Evolutionary conservation across 2,329 filamentous ascomycete genomes (phyloP), one percentile per base, ranked within the genome.

Genomic region (Huntiella abstrusa): DNA sequence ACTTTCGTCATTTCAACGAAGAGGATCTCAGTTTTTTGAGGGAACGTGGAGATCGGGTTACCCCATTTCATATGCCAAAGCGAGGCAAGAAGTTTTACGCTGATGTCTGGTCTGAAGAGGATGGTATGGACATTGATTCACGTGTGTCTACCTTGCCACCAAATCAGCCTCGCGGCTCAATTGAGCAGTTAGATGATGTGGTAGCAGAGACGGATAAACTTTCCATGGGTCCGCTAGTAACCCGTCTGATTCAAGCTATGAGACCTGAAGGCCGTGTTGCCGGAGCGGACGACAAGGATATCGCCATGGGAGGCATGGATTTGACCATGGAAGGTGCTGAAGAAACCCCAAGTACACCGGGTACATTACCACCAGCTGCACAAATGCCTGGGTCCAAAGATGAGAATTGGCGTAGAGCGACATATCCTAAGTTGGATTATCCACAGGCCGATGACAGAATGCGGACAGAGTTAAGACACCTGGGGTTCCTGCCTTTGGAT

Each of bases 41-140:
- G 55, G 91, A 98, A 62, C 74, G 84, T 55, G 85, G 87, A 48
- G 87, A 98, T 60, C 76, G 91, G 34, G 67, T 80, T 16, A 77
- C 71, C 2, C 84, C 88, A 1, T 96, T 95, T 55, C 67, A 87
- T 34, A 85, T 94, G 61, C 86, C 88, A 5, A 79, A 80, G 52
- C 77, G 86, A 16, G 87, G 86, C 40, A 82, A 83, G 59, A 79
- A 78, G 54, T 80, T 85, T 56, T 98, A 96, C 62, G 77, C 74
- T 17, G 87, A 96, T 50, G 69, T 88, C 7, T 98, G 91, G 91
- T 81, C 85, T 0, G 86, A 94, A 53, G 91, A 98, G 59, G 91
- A 98, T 56, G 85, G 84, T 7, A 68, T 74, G 41, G 80, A 85
- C 67, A 70, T 78, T 34, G 65, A 87, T 5, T 84, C 92, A 57